Evolutionary conservation across 1,139 yeast genomes (phyloP).

Genomic region (Yamadazyma taylorii): DNA sequence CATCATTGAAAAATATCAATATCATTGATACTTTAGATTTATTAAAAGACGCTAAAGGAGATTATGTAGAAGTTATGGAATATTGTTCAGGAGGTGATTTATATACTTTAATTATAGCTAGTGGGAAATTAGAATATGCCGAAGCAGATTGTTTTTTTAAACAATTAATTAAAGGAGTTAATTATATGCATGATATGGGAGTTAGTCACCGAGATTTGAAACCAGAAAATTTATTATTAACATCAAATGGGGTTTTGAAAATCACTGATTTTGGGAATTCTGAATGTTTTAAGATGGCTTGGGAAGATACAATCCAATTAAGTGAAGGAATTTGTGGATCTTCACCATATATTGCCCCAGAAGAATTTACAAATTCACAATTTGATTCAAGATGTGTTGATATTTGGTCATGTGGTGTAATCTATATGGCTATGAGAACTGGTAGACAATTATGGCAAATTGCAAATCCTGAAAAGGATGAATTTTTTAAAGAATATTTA

Average conservation of each 20-base stretch:
- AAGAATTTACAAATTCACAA: conserved; percentile 71
- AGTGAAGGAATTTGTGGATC: conserved; percentile 87
- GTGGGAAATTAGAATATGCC: conserved; percentile 77
- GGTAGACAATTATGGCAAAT: conserved; percentile 92
- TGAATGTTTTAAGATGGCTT: conserved; percentile 94
- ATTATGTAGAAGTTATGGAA: conserved; percentile 96
- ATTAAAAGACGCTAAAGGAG: conserved; percentile 87
- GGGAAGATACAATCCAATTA: conserved; percentile 86
- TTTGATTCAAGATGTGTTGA: conserved; percentile 93
- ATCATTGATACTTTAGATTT: conserved; percentile 86
- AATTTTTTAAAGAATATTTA: conserved; percentile 71
- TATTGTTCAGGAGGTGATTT: conserved; percentile 94
- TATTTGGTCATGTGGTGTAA: conserved; percentile 96
- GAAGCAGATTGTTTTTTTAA: conserved; percentile 97
- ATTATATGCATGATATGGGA: conserved; percentile 96
- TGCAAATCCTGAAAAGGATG: conserved; percentile 76
- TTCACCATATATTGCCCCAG: conserved; percentile 95
- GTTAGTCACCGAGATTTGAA: conserved; percentile 93
- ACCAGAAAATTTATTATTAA: conserved; percentile 86
- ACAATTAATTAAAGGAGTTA: conserved; percentile 86
- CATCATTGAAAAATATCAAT: conserved; percentile 46
- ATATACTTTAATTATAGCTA: conserved; percentile 78
- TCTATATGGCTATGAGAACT: conserved; percentile 97
- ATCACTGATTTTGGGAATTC: conserved; percentile 96
- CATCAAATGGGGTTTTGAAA: conserved; percentile 77